Percentiles rank a stretch among this genome's conserved stretches.
phyloP scores from a whole-genome alignment of 495 filamentous ascomycete species.

The Aspergillus steynii region DNA sequence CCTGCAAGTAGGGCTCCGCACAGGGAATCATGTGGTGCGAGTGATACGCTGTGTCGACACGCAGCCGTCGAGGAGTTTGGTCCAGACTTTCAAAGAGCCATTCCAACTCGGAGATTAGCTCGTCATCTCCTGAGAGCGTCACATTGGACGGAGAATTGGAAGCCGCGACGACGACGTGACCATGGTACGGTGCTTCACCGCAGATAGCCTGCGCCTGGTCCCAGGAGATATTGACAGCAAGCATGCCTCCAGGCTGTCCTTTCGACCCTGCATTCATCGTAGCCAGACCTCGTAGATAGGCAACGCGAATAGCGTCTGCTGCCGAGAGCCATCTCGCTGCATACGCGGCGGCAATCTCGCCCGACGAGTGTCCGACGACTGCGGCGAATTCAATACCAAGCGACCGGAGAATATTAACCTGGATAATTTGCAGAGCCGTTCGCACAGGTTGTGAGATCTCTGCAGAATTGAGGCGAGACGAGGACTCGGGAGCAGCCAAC shows the following conservation, averaged over 20 bases:
- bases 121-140: conserved; percentile 42
- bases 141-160: conserved; percentile 39
- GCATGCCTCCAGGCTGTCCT: conserved; percentile 47
- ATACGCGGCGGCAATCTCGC: conserved; percentile 60
- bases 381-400: conserved; percentile 22
- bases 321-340: conserved; percentile 47
- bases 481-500: neutral
- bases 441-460: conserved; percentile 18
- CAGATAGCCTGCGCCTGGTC: conserved; percentile 46
- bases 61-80: conserved; percentile 51
- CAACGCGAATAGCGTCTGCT: conserved; percentile 32
- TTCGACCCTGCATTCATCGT: conserved; percentile 29
- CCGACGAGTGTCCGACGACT: conserved; percentile 58
- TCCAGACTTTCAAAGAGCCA: conserved; percentile 43
- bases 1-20: conserved; percentile 14
- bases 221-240: conserved; percentile 47
- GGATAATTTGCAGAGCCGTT: conserved; percentile 22
- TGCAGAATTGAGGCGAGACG: conserved; percentile 3
- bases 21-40: conserved; percentile 45
- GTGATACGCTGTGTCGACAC: conserved; percentile 56
- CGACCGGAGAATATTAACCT: conserved; percentile 18
- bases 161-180: conserved; percentile 29
- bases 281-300: conserved; percentile 18
- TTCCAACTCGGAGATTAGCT: conserved; percentile 37
- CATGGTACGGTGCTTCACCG: conserved; percentile 22